Percentiles rank a stretch among this genome's conserved stretches.
phyloP scores from a whole-genome alignment of 1,139 yeast species.

The Wickerhamomyces sp. region DNA sequence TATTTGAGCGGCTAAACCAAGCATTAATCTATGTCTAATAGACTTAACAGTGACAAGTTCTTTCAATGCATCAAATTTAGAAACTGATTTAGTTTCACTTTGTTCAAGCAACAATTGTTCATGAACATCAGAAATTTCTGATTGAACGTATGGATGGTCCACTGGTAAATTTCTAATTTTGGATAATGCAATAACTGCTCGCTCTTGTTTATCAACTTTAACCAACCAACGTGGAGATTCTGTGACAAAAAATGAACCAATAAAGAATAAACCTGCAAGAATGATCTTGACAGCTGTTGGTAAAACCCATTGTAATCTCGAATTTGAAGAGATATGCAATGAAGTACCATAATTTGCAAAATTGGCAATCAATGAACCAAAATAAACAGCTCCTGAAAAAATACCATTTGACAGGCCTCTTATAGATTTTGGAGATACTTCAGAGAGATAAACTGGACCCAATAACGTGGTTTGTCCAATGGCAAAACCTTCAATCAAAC shows the following conservation, averaged over 20 bases:
- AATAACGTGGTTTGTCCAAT: slow-evolving; percentile 52
- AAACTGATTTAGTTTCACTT: slow-evolving; percentile 30
- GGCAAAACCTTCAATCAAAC: slow-evolving; percentile 50
- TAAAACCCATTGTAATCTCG: slow-evolving; percentile 17
- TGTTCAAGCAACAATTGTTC: slow-evolving; percentile 40
- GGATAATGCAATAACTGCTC: slow-evolving; percentile 32
- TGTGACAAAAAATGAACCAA: slow-evolving; percentile 44
- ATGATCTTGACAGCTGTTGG: slow-evolving; percentile 42
- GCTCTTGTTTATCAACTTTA: slow-evolving; percentile 59
- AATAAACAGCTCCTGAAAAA: slow-evolving; percentile 25
- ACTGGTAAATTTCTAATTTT: slow-evolving; percentile 41
- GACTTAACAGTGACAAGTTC: slow-evolving; percentile 35
- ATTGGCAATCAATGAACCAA: slow-evolving; percentile 45
- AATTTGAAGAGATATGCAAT: slow-evolving; percentile 36
- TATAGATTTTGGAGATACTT: slow-evolving; percentile 43
- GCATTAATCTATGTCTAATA: slow-evolving; percentile 41
- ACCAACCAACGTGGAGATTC: slow-evolving; percentile 66
- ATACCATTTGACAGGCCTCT: slow-evolving; percentile 41
- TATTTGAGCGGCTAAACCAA: slow-evolving; percentile 41
- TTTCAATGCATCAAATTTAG: slow-evolving; percentile 25
- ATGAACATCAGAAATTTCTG: slow-evolving; percentile 48
- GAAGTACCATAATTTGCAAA: slow-evolving; percentile 42
- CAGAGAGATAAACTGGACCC: slow-evolving; percentile 53
- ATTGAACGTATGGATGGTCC: slow-evolving; percentile 45
- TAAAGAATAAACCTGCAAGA: slow-evolving; percentile 44